A percentile compares a stretch with the other conserved stretches of the same genome.
Evolutionary conservation across 2,329 filamentous ascomycete genomes (phyloP).

Genomic region (Fusarium lateritium): DNA sequence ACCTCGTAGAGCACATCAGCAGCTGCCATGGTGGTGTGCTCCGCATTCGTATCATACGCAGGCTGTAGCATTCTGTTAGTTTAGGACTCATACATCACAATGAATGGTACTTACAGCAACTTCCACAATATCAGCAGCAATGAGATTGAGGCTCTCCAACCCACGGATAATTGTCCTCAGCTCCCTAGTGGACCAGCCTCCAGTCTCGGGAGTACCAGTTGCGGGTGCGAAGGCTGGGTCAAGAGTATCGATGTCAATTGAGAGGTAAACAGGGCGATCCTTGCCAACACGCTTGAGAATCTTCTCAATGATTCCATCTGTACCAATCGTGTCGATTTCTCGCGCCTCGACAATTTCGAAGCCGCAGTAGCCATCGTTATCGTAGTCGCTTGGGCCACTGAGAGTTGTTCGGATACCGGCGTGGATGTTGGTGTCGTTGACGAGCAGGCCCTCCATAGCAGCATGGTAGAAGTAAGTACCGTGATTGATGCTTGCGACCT

Average conservation of each 20-base stretch:
- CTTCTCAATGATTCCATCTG: constrained; percentile 82
- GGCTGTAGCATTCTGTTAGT: constrained; percentile 57
- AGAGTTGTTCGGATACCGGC: constrained; percentile 89
- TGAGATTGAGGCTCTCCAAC: constrained; percentile 77
- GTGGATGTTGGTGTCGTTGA: constrained; percentile 89
- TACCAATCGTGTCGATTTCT: constrained; percentile 66
- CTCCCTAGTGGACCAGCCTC: constrained; percentile 82
- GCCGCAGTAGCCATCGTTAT: constrained; percentile 79
- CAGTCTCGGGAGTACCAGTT: constrained; percentile 82
- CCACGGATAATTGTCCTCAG: constrained; percentile 79
- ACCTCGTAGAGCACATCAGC: constrained; percentile 82
- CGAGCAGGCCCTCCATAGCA: constrained; percentile 80
- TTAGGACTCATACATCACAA: fast-evolving
- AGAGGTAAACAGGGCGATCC: constrained; percentile 82
- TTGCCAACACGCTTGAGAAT: constrained; percentile 83
- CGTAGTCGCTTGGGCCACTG: constrained; percentile 77
- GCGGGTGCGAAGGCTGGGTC: constrained; percentile 86
- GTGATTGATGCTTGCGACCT: constrained; percentile 85
- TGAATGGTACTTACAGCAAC: constrained; percentile 58
- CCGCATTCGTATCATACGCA: constrained; percentile 80
- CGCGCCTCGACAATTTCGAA: constrained; percentile 84
- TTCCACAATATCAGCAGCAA: constrained; percentile 81
- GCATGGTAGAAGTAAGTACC: constrained; percentile 93
- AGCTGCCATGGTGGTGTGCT: constrained; percentile 81
- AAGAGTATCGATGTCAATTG: constrained; percentile 87